Base-by-base conservation (phyloP, 345 rosid genomes). In the Pistacia integerrima region DNA sequence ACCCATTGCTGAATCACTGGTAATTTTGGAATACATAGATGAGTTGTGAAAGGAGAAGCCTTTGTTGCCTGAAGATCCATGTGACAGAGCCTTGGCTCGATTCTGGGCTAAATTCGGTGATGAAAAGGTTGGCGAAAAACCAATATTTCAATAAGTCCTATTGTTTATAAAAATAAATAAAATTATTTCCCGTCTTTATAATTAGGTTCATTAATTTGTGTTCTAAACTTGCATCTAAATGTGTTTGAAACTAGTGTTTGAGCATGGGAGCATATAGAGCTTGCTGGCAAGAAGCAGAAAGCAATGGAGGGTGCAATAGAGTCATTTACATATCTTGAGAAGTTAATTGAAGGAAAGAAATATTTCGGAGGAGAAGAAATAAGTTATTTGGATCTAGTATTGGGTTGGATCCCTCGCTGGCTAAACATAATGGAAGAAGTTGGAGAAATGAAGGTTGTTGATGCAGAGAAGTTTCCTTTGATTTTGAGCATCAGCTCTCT, bases 391-490 rank as follows among this genome's bases (percentile, higher is more conserved):
- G 87, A 85, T 71, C 49, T 87, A 4, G 78, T 72, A 0, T 44
- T 74, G 56, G 83, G 87, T 33, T 87, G 83, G 80, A 72, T 87
- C 35, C 78, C 83, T 22, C 22, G 0, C 0, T 22, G 0, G 22
- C 22, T 22, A 22, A 22, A 22, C n/a, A 72, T 77, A 5, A 10
- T 83, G 60, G 86, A 87, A 70, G 82, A 87, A 81, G 74, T 78
- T 17, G 86, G 87, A 28, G 80, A 56, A 18, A 78, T 82, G 77
- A 84, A 87, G 75, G 8, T 82, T 58, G 6, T 82, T 70, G 85
- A 87, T 41, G 79, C 82, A 1, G 30, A 74, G 11, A 82, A 36
- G 56, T 81, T 82, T 54, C 88, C 90, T 7, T 73, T 44, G 4
- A 22, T 22, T 22, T 30, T 30, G 33, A 30, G 33, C 33, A 30